These are phyloP conservation scores for Mycena venus DNA, from an alignment of 768 basidiomycete species.

Conservation along the genomic window DNA sequence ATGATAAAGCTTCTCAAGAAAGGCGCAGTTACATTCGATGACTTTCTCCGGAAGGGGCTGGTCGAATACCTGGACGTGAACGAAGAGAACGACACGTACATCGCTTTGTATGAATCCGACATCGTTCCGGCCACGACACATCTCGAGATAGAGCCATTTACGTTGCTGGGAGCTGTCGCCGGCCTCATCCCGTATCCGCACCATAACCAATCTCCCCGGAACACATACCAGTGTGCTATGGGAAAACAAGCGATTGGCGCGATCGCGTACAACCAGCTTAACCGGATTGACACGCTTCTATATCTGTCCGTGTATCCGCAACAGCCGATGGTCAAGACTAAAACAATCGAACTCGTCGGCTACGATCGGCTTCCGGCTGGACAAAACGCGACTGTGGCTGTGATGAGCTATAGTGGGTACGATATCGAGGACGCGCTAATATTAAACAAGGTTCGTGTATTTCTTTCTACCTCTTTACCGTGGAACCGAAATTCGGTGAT, in stretches of 20 bases:
- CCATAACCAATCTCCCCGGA: slow-evolving; percentile 98
- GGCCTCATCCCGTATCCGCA: slow-evolving; percentile 99
- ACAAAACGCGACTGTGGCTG: slow-evolving; percentile 97
- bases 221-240: slow-evolving; percentile 99
- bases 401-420: slow-evolving; percentile 99
- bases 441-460: slow-evolving; percentile 81
- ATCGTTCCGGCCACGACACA: slow-evolving; percentile 90
- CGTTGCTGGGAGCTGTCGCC: slow-evolving; percentile 96
- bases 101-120: slow-evolving; percentile 93
- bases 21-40: slow-evolving; percentile 87
- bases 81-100: slow-evolving; percentile 98
- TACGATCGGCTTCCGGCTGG: slow-evolving; percentile 98
- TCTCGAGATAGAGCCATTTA: slow-evolving; percentile 99
- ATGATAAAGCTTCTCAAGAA: slow-evolving; percentile 79
- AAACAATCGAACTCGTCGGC: slow-evolving; percentile 96
- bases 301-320: slow-evolving; percentile 98
- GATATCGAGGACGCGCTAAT: slow-evolving; percentile 99
- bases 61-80: slow-evolving; percentile 99
- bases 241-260: slow-evolving; percentile 99
- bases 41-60: slow-evolving; percentile 91
- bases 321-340: slow-evolving; percentile 99
- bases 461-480: not conserved
- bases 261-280: slow-evolving; percentile 97
- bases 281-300: slow-evolving; percentile 97
- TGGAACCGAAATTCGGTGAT: slow-evolving; percentile 15